Evolutionary conservation across 2,329 filamentous ascomycete genomes (phyloP), one percentile per base, ranked within the genome.

Genomic region (Stagonosporopsis chrysanthemi): DNA sequence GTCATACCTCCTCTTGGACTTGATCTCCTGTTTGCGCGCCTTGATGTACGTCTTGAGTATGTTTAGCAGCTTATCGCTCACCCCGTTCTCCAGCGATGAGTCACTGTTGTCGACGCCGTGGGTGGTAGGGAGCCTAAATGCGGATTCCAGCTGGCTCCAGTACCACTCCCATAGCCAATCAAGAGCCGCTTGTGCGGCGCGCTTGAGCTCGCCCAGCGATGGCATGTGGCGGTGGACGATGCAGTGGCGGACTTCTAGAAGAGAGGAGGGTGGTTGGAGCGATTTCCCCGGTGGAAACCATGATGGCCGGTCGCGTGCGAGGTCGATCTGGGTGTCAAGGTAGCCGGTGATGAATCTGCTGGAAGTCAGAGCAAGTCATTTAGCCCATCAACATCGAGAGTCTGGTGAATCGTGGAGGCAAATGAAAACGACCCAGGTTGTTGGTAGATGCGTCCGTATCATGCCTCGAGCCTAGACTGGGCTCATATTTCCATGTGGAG

Each of bases 141-240:
- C 67, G n/a, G 62, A 22, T 52, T 81, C 80, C 19, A 87, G 71
- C 35, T 79, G 77, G 12, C 70, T 77, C 93, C 93, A 98, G 79
- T 96, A 97, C 75, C 91, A 91, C 50, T 88, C 83, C 91, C 91
- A 97, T 48, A 97, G 87, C 93, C 93, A 97, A 41, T 82, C 81
- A 60, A 97, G 80, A 1, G 90, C 91, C 66, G 89, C 86, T 61
- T 82, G 79, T 1, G 89, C 86, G 1, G 90, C 90, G 33, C 83
- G 83, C 49, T 91, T 85, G 60, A 97, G 80, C 61, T 91, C 87
- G 11, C 85, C 82, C 50, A 97, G 80, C 1, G 88, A 88, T 0
- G 93, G 93, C 54, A 97, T 80, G 72, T 92, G 90, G 75, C 96
- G 91, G 75, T 98, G 93, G 38, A 92, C 96, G 40, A 90, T 91